phyloP scores from a whole-genome alignment of 2,329 filamentous ascomycete species.

The Fusarium sp. region DNA sequence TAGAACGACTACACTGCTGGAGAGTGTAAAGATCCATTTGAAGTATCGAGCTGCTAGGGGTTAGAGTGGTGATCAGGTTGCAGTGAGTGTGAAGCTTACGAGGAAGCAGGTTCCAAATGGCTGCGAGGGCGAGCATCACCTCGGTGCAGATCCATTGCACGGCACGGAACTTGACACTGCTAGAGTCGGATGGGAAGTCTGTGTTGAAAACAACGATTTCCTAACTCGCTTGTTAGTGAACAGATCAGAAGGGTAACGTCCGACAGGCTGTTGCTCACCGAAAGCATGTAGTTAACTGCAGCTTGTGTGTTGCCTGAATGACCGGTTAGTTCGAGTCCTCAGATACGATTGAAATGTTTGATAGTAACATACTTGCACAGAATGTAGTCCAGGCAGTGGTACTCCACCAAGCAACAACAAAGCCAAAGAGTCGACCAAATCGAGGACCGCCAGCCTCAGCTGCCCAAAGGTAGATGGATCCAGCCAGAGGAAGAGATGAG shows the following conservation, averaged over 20 bases:
- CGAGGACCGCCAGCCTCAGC: constrained; percentile 67
- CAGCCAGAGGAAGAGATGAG: constrained; percentile 68
- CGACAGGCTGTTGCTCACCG: constrained; percentile 48
- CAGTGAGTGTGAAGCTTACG: constrained; percentile 50
- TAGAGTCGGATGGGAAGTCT: constrained; percentile 64
- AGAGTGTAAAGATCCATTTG: constrained; percentile 63
- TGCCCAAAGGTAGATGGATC: constrained; percentile 72
- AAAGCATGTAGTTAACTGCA: constrained; percentile 65
- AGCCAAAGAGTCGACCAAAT: constrained; percentile 68
- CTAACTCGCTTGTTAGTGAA: constrained; percentile 41
- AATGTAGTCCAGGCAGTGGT: constrained; percentile 72
- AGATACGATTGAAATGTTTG: too few species aligned
- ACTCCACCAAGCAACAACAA: constrained; percentile 74
- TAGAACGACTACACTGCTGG: constrained; percentile 63
- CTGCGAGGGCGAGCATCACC: constrained; percentile 61
- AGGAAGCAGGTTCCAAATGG: constrained; percentile 62
- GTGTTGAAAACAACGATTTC: constrained; percentile 69
- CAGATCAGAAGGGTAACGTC: rapidly evolving
- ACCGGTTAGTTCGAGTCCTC: not conserved
- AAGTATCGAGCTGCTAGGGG: constrained; percentile 54
- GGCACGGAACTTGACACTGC: constrained; percentile 67
- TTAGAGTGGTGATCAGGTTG: not conserved
- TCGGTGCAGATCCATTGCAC: constrained; percentile 72
- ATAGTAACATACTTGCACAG: constrained; percentile 57
- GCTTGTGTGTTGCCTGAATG: constrained; percentile 60